Percentiles rank a stretch among this genome's conserved stretches.
These are phyloP conservation scores for Bothriochloa decipiens DNA, from an alignment of 176 grass and related monocot species.

Conservation along the genomic window DNA sequence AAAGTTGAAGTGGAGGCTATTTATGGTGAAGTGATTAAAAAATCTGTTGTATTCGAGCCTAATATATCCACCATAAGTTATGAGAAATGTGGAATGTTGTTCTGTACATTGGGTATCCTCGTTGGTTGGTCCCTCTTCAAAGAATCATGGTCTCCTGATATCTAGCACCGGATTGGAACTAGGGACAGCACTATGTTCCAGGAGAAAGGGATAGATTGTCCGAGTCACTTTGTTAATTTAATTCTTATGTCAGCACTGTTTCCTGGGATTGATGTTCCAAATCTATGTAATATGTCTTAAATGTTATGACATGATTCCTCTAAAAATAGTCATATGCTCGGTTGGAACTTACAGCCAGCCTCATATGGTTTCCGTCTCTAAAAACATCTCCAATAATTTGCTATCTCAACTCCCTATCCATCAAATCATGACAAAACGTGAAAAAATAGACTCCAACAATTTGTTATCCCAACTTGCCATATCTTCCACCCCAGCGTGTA, in stretches of 20 bases:
- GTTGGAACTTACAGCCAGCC: too few relatives aligned
- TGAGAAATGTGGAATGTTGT: background rate
- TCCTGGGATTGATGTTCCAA: background rate
- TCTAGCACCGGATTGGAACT: too few relatives aligned
- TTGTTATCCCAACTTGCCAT: too few relatives aligned
- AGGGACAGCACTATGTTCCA: background rate
- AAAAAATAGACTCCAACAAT: too few relatives aligned
- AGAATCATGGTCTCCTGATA: too few relatives aligned
- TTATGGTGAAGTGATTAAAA: background rate
- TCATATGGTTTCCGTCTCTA: background rate
- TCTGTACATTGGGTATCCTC: background rate
- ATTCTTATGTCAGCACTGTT: background rate
- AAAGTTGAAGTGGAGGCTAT: background rate
- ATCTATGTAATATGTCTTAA: background rate
- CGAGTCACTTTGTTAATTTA: background rate
- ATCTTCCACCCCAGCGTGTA: too few relatives aligned
- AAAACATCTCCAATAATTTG: too few relatives aligned
- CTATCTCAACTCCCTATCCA: too few relatives aligned
- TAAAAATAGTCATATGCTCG: background rate
- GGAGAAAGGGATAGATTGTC: background rate
- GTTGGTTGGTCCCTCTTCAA: background rate
- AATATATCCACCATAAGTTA: background rate
- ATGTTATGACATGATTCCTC: background rate
- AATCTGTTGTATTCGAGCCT: background rate
- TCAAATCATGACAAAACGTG: too few relatives aligned